Evolutionary conservation across 2,329 filamentous ascomycete genomes (phyloP).

Genomic region (Rachicladosporium sp.): DNA sequence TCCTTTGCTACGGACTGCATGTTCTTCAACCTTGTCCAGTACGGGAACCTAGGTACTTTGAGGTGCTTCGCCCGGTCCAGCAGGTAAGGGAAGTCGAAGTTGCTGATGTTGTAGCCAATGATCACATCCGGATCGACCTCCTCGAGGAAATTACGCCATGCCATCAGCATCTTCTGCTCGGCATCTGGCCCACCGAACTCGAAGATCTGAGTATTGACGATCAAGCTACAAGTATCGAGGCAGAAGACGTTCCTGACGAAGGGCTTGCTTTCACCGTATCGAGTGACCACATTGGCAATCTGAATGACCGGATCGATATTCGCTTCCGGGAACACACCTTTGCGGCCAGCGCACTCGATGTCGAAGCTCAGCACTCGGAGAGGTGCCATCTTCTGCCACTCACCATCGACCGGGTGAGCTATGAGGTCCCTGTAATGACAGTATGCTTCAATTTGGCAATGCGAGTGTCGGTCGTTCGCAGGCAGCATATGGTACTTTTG

Average conservation of each 20-base stretch:
- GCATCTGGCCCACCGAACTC: conserved; percentile 49
- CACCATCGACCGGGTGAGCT: conserved; percentile 75
- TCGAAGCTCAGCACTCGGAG: conserved; percentile 89
- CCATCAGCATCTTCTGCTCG: conserved; percentile 81
- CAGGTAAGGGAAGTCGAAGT: conserved; percentile 97
- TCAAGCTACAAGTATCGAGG: conserved; percentile 78
- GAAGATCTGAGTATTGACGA: conserved; percentile 87
- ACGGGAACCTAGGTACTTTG: conserved; percentile 68
- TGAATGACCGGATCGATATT: conserved; percentile 90
- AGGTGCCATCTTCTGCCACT: conserved; percentile 97
- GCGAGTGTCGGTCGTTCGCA: conserved; percentile 61
- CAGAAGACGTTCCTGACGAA: conserved; percentile 97
- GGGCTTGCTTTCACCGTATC: conserved; percentile 88
- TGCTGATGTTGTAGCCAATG: conserved; percentile 96
- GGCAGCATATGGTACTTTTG: conserved; percentile 60
- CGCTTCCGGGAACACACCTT: conserved; percentile 92
- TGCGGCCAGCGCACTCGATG: conserved; percentile 95
- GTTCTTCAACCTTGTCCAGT: conserved; percentile 69
- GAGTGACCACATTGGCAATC: conserved; percentile 90
- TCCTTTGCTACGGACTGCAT: conserved; percentile 60
- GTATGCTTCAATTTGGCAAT: conserved; percentile 89
- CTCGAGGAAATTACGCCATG: conserved; percentile 82
- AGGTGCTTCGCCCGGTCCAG: conserved; percentile 77
- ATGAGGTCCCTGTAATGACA: conserved; percentile 74
- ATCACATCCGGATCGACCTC: conserved; percentile 93